Percentiles rank a stretch among this genome's conserved stretches.
These are phyloP conservation scores for Neurospora sp. DNA, from an alignment of 495 filamentous ascomycete species.

Conservation along the genomic window DNA sequence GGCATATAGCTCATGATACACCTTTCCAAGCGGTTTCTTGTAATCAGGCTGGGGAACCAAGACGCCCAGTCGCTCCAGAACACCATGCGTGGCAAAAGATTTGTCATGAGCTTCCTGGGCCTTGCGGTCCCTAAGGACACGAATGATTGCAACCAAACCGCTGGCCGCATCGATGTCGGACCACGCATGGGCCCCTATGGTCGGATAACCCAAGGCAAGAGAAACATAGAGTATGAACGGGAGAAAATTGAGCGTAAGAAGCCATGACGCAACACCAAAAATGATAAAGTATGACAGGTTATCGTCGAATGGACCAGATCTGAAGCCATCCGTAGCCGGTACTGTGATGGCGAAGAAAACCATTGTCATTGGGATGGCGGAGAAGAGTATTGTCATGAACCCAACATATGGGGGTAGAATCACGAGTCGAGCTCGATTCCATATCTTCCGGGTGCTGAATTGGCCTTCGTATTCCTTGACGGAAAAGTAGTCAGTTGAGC, in stretches of 20 bases:
- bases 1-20: not conserved
- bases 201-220: not conserved
- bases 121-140: not conserved
- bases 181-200: not conserved
- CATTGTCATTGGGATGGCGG: not conserved
- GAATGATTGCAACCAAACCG: not conserved
- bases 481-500: not conserved
- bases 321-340: not conserved
- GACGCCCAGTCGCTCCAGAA: not conserved
- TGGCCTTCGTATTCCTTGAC: not conserved
- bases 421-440: not conserved
- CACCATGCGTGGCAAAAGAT: not conserved
- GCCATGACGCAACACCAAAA: not conserved
- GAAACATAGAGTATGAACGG: not conserved
- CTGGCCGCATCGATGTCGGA: not conserved
- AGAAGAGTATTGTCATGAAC: not conserved
- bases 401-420: not conserved
- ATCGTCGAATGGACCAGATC: not conserved
- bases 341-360: not conserved
- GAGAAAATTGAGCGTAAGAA: not conserved
- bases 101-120: not conserved
- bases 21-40: not conserved
- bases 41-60: not conserved
- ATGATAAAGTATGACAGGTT: fast-evolving
- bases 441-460: not conserved